Evolutionary conservation across 805 yeast genomes (phyloP).

Genomic region (Pichia nakasei): DNA sequence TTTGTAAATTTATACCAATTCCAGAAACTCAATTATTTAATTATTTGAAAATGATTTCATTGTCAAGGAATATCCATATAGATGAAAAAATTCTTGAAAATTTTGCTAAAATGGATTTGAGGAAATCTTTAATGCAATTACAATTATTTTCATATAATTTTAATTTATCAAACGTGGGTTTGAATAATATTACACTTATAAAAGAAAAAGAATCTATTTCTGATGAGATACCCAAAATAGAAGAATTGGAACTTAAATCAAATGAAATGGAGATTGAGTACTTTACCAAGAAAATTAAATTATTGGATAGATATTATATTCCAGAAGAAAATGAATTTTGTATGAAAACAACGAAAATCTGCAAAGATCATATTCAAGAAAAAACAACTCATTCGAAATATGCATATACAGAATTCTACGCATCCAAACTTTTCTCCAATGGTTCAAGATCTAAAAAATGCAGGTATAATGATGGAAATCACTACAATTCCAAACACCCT

Average conservation of each 20-base stretch:
- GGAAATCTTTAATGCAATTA: conserved; percentile 23
- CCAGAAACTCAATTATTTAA: conserved; percentile 3
- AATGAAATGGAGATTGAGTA: no score
- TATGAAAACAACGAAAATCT: no score
- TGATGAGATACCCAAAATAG: no score
- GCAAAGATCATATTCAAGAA: background rate
- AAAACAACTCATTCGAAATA: background rate
- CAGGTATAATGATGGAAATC: conserved; percentile 15
- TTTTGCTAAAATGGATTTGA: conserved; percentile 15
- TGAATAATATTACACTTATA: conserved; percentile 5
- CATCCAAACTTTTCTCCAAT: conserved; percentile 18
- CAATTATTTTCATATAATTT: conserved; percentile 22
- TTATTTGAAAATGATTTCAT: conserved; percentile 23
- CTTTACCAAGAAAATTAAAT: no score
- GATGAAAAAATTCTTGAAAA: conserved; percentile 14
- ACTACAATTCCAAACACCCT: conserved; percentile 17
- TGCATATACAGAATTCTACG: conserved; percentile 18
- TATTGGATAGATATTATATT: no score
- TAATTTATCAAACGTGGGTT: conserved; percentile 11
- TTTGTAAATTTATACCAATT: conserved; percentile 15
- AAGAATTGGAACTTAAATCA: no score
- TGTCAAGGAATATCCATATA: conserved; percentile 19
- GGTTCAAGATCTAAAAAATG: conserved; percentile 19
- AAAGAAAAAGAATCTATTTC: no score
- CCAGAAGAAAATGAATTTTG: no score